Percentiles rank a stretch among this genome's conserved stretches.
These are phyloP conservation scores for Monilinia aucupariae DNA, from an alignment of 2,329 filamentous ascomycete genomes.

Conservation along the genomic window DNA sequence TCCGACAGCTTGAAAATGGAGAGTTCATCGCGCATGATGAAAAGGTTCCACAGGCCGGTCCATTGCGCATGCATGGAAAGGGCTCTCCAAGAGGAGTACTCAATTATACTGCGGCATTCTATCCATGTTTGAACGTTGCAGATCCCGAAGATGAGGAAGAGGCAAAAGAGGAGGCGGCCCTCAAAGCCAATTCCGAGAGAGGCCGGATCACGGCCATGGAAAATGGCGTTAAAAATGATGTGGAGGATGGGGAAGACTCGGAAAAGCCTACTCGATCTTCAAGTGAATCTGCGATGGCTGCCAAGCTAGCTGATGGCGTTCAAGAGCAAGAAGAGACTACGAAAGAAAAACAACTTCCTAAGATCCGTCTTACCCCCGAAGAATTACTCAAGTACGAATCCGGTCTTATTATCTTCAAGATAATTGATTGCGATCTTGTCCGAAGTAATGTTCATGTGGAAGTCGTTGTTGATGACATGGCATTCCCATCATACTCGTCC, in stretches of 20 bases:
- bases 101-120: slow-evolving; percentile 82
- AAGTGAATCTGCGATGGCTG: slow-evolving; percentile 27
- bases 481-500: slow-evolving; percentile 82
- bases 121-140: slow-evolving; percentile 77
- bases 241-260: slow-evolving; percentile 23
- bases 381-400: slow-evolving; percentile 84
- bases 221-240: slow-evolving; percentile 16
- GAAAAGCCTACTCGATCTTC: slow-evolving; percentile 41
- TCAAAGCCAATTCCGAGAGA: slow-evolving; percentile 26
- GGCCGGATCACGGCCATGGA: slow-evolving; percentile 29
- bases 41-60: slow-evolving; percentile 61
- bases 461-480: slow-evolving; percentile 88
- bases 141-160: slow-evolving; percentile 88
- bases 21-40: slow-evolving; percentile 75
- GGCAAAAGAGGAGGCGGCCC: slow-evolving; percentile 54
- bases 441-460: slow-evolving; percentile 73
- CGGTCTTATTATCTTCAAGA: slow-evolving; percentile 87
- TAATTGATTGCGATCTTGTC: slow-evolving; percentile 82
- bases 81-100: slow-evolving; percentile 72
- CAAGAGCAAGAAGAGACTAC: slow-evolving; percentile 43
- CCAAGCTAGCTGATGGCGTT: slow-evolving; percentile 31
- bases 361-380: slow-evolving; percentile 71
- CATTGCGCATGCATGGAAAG: slow-evolving; percentile 68
- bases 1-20: slow-evolving; percentile 70
- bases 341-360: slow-evolving; percentile 55